phyloP scores from a whole-genome alignment of 805 yeast genomes.

The Zygotorulaspora sp. region DNA sequence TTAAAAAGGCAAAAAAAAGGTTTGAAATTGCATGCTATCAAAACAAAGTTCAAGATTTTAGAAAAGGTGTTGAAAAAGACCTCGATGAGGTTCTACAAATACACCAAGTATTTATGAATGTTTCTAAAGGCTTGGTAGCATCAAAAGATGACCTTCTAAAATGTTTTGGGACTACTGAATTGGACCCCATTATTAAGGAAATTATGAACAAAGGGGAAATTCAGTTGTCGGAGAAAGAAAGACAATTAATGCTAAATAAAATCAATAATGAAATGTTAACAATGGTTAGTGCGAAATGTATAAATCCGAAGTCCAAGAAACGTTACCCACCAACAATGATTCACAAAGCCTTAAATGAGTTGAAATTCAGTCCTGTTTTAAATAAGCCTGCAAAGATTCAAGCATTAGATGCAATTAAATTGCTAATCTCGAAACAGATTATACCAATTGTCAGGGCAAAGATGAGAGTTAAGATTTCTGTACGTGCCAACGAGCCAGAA shows the following conservation, averaged over 20 bases:
- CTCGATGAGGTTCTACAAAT: slow-evolving; percentile 93
- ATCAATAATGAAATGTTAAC: slow-evolving; percentile 77
- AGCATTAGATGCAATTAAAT: slow-evolving; percentile 85
- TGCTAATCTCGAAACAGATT: slow-evolving; percentile 69
- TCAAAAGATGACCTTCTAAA: slow-evolving; percentile 73
- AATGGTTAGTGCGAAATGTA: slow-evolving; percentile 81
- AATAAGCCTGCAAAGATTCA: slow-evolving; percentile 76
- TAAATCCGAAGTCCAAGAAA: slow-evolving; percentile 83
- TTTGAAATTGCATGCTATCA: slow-evolving; percentile 96
- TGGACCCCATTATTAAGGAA: slow-evolving; percentile 70
- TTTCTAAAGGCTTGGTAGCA: slow-evolving; percentile 91
- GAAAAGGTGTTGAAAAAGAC: slow-evolving; percentile 68
- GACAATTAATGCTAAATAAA: slow-evolving; percentile 68
- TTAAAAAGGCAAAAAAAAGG: slow-evolving; percentile 86
- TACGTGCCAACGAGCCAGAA: slow-evolving; percentile 44
- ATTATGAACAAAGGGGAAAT: slow-evolving; percentile 89
- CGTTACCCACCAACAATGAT: slow-evolving; percentile 94
- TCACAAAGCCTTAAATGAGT: slow-evolving; percentile 72
- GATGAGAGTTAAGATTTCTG: slow-evolving; percentile 74
- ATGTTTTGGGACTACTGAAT: slow-evolving; percentile 71
- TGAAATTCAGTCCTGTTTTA: slow-evolving; percentile 74
- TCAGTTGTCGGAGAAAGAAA: slow-evolving; percentile 89
- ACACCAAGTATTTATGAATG: slow-evolving; percentile 89
- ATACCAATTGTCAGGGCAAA: slow-evolving; percentile 93
- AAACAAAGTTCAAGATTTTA: slow-evolving; percentile 94